Conservation (phyloP, 352 stramenopile genomes). For the Globisporangium spiculum region DNA sequence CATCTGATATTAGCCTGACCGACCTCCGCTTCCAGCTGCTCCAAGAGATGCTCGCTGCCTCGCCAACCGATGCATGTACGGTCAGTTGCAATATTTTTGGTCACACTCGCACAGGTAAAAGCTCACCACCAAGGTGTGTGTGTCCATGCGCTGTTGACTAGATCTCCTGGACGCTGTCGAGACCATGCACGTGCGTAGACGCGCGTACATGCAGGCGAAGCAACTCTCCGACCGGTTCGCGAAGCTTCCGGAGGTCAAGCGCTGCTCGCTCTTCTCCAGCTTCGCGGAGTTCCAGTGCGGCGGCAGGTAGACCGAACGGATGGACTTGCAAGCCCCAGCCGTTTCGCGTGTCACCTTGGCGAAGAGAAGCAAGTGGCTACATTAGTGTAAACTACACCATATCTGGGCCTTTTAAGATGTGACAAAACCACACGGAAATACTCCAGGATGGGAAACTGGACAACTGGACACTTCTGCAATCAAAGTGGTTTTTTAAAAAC, state of each 20-base stretch:
- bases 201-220: constrained; percentile 30
- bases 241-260: constrained; percentile 28
- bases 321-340: background rate
- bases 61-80: constrained; percentile 36
- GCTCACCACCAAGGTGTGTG: background rate
- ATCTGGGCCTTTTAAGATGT: background rate
- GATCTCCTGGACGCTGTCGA: constrained; percentile 45
- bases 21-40: constrained; percentile 43
- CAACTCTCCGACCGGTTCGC: constrained; percentile 32
- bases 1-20: constrained; percentile 22
- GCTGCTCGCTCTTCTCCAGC: constrained; percentile 28
- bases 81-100: no score
- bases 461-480: no score
- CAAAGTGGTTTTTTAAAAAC: no score
- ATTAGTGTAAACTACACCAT: background rate
- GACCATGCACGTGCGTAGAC: constrained; percentile 40
- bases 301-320: background rate
- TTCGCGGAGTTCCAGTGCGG: constrained; percentile 26
- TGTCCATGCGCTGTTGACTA: constrained; percentile 3
- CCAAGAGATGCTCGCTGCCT: constrained; percentile 30
- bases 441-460: no score
- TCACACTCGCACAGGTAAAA: background rate
- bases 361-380: background rate
- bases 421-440: background rate
- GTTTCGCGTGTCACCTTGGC: background rate